phyloP scores from a whole-genome alignment of 148 eudicot genomes.

The Persicaria maculosa region DNA sequence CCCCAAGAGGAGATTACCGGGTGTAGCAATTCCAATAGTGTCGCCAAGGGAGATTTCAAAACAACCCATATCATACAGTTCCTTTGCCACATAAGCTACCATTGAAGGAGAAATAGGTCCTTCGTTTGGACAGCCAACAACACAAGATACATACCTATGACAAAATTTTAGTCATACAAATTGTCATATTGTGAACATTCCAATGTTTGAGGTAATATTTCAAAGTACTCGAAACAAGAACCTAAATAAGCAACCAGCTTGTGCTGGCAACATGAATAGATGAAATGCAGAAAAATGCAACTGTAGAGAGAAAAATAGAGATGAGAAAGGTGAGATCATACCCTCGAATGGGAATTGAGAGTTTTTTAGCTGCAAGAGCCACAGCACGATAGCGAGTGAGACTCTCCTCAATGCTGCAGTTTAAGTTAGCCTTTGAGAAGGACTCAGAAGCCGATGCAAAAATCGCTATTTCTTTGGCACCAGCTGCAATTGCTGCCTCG shows the following conservation, averaged over 20 bases:
- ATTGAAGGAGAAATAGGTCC: constrained; percentile 71
- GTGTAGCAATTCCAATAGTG: constrained; percentile 84
- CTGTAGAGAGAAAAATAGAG: neutral
- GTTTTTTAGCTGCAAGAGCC: constrained; percentile 63
- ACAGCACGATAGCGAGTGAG: constrained; percentile 76
- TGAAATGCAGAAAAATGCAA: neutral
- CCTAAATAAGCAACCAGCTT: neutral
- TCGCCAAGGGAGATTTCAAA: constrained; percentile 92
- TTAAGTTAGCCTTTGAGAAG: constrained; percentile 79
- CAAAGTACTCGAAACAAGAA: neutral
- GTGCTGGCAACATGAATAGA: neutral
- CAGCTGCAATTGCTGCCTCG: constrained; percentile 92
- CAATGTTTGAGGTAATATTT: neutral
- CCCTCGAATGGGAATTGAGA: constrained; percentile 86
- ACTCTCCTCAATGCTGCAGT: constrained; percentile 90
- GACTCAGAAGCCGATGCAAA: constrained; percentile 99
- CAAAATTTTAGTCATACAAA: neutral
- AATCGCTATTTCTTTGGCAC: constrained; percentile 88
- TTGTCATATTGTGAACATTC: neutral
- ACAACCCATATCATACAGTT: constrained; percentile 90
- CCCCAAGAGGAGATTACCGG: constrained; percentile 39
- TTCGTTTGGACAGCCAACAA: constrained; percentile 89
- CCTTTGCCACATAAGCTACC: constrained; percentile 93
- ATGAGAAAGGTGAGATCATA: constrained; percentile 18
- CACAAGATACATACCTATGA: constrained; percentile 86